Percentiles rank a stretch among this genome's conserved stretches.
Evolutionary conservation across 306 rosid species (phyloP).

Genomic region (Acacia crassicarpa): DNA sequence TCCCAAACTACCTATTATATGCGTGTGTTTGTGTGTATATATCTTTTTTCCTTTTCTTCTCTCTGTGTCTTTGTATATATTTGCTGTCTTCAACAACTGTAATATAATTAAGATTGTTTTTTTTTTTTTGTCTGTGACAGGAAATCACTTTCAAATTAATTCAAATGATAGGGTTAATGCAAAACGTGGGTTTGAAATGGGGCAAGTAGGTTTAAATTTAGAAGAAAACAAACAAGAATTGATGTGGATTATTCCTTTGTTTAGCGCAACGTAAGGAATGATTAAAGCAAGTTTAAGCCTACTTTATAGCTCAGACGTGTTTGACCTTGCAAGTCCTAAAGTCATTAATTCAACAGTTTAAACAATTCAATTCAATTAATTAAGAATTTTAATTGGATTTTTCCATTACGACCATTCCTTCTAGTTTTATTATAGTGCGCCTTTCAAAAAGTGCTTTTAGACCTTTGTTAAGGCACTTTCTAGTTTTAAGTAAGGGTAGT

Average conservation of each 20-base stretch:
- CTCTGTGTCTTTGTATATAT: slow-evolving; percentile 41
- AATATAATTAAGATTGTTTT: neutral
- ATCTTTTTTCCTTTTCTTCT: slow-evolving; percentile 47
- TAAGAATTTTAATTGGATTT: neutral
- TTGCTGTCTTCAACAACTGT: slow-evolving; percentile 47
- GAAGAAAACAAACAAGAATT: slow-evolving; percentile 21
- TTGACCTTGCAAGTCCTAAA: neutral
- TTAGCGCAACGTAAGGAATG: neutral
- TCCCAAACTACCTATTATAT: slow-evolving; percentile 31
- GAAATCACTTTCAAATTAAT: slow-evolving; percentile 34
- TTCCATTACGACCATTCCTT: neutral
- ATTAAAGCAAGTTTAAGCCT: neutral
- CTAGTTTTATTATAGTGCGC: too few relatives aligned
- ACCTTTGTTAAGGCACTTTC: too few relatives aligned
- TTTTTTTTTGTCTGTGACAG: neutral
- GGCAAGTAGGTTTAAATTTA: neutral
- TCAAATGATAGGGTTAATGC: slow-evolving; percentile 22
- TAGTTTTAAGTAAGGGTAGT: too few relatives aligned
- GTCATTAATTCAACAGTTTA: neutral
- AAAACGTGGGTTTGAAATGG: slow-evolving; percentile 9
- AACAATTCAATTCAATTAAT: neutral
- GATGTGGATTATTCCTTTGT: slow-evolving; percentile 10
- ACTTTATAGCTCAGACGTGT: neutral
- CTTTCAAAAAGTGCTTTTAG: too few relatives aligned
- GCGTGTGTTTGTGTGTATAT: neutral